Evolutionary conservation across 169 alveolate genomes (phyloP).

Genomic region (Blepharisma undulans): DNA sequence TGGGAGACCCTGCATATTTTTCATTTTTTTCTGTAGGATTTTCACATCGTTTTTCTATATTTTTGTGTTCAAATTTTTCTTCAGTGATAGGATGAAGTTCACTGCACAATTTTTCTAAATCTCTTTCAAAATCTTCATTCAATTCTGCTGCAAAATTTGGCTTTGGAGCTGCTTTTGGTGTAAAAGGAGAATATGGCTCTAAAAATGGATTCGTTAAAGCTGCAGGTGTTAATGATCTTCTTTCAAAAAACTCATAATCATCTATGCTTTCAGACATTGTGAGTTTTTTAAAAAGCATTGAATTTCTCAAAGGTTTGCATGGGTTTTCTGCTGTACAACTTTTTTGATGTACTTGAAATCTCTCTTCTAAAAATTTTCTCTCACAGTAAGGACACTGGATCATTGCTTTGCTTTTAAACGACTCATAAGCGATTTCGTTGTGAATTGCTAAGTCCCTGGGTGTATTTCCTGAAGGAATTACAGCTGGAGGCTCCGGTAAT

Average conservation of each 20-base stretch:
- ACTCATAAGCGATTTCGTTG: neutral
- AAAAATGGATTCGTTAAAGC: neutral
- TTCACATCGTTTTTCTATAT: neutral
- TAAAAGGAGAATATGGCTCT: neutral
- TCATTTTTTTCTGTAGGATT: neutral
- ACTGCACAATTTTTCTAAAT: neutral
- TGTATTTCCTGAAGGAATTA: neutral
- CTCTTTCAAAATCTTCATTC: neutral
- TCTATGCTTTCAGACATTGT: neutral
- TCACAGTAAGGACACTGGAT: constrained; percentile 57
- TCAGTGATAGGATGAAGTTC: neutral
- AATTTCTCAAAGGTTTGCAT: neutral
- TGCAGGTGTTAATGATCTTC: neutral
- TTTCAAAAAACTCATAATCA: neutral
- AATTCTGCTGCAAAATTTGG: neutral
- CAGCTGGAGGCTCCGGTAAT: constrained; percentile 53
- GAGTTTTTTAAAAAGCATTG: neutral
- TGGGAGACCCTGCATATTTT: neutral
- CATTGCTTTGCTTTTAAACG: constrained; percentile 7
- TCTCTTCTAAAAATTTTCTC: constrained; percentile 61
- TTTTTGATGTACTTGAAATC: constrained; percentile 68
- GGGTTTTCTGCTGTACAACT: constrained; percentile 61
- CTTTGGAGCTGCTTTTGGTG: neutral
- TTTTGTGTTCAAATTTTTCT: neutral
- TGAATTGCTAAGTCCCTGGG: neutral